Evolutionary conservation across 2,329 filamentous ascomycete genomes (phyloP).

Genomic region (Fusarium continuum): DNA sequence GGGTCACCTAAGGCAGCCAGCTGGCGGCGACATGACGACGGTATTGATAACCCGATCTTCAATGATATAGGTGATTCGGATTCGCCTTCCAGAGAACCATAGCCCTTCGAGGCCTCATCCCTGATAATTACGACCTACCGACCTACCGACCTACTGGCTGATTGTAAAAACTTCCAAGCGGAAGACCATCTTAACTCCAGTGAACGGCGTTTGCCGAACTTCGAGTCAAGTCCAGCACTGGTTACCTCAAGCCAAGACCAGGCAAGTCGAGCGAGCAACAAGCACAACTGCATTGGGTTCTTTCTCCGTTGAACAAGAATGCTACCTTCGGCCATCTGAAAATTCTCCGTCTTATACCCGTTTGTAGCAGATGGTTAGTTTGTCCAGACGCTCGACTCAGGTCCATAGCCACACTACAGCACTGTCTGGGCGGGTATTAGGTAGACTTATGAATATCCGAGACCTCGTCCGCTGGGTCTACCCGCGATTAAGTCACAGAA

Average conservation of each 20-base stretch:
- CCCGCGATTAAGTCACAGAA: background rate
- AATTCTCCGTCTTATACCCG: constrained; percentile 9
- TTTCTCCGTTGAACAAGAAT: constrained; percentile 9
- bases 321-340: constrained; percentile 1
- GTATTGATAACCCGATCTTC: constrained; percentile 14
- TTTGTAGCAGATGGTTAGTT: background rate
- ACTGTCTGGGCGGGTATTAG: background rate
- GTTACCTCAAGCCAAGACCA: background rate
- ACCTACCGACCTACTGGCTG: no score
- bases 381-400: background rate
- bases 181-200: background rate
- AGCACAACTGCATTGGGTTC: background rate
- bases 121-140: background rate
- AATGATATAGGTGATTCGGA: background rate
- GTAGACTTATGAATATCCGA: background rate
- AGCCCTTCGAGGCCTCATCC: background rate
- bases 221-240: background rate
- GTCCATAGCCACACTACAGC: background rate
- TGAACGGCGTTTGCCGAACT: background rate
- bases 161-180: no score
- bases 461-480: constrained; percentile 5
- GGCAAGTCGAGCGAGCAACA: no score
- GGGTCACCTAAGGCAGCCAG: background rate
- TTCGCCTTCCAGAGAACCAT: constrained; percentile 7
- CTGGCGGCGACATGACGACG: background rate